Conservation (phyloP, 208 protist genomes). For the Trypanosoma melophagium region DNA sequence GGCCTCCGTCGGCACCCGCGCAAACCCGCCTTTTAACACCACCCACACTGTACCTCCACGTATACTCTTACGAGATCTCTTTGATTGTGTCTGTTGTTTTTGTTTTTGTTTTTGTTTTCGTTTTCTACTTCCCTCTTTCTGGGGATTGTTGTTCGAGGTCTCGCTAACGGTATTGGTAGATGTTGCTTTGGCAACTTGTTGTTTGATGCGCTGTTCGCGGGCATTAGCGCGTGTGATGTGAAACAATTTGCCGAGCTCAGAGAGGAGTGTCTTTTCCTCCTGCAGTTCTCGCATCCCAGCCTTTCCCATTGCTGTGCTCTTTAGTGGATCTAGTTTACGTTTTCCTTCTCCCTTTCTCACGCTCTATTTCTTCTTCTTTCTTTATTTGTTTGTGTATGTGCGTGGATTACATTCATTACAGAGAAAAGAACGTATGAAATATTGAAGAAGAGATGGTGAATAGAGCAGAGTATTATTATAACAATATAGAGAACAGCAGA, state of each 20-base stretch:
- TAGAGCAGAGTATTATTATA: constrained; percentile 7
- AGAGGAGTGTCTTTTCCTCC: constrained; percentile 64
- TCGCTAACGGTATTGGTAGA: neutral
- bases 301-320: constrained; percentile 11
- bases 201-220: constrained; percentile 40
- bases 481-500: neutral
- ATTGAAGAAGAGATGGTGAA: constrained; percentile 5
- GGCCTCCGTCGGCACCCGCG: constrained; percentile 32
- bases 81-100: constrained; percentile 25
- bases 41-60: constrained; percentile 76
- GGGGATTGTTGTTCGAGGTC: constrained; percentile 14
- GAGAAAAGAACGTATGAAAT: constrained; percentile 2
- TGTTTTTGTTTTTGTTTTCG: constrained; percentile 11
- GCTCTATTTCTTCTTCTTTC: neutral
- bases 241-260: constrained; percentile 63
- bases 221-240: constrained; percentile 61
- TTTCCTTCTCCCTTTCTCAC: neutral
- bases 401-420: neutral
- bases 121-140: neutral
- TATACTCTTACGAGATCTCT: constrained; percentile 21
- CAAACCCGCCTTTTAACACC: constrained; percentile 77
- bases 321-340: neutral
- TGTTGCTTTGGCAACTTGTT: neutral
- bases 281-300: constrained; percentile 24
- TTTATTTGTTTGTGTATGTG: neutral